These are phyloP conservation scores for Penstemon newberryi DNA, from an alignment of 257 asterid genomes.

Conservation along the genomic window DNA sequence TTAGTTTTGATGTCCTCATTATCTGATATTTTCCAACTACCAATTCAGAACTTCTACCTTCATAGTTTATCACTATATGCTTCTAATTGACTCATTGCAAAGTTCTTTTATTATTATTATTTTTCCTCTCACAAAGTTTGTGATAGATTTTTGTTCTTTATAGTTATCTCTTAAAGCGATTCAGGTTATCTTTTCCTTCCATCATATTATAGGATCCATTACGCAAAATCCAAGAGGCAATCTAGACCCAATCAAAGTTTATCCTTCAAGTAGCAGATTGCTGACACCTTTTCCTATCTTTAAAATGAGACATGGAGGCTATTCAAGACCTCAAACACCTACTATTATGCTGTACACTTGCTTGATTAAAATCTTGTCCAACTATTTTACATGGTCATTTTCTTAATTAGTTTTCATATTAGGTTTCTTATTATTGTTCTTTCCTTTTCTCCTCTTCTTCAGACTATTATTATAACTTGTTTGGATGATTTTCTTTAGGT, in stretches of 20 bases:
- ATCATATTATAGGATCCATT: not conserved
- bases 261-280: conserved; percentile 6
- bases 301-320: not conserved
- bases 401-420: not conserved
- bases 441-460: not conserved
- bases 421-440: not conserved
- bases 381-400: not conserved
- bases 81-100: not conserved
- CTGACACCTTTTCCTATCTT: not conserved
- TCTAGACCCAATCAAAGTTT: not conserved
- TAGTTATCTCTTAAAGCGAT: conserved; percentile 10
- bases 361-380: not conserved
- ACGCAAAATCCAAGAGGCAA: not conserved
- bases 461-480: conserved; percentile 11
- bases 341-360: not conserved
- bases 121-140: not conserved
- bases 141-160: not conserved
- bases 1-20: too few relatives aligned
- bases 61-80: conserved; percentile 1
- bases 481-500: conserved; percentile 47
- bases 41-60: not conserved
- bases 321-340: conserved; percentile 2
- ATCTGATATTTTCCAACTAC: not conserved
- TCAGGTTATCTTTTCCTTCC: not conserved
- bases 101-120: not conserved